Evolutionary conservation across 495 filamentous ascomycete genomes (phyloP).

Genomic region (Tricharina praecox): DNA sequence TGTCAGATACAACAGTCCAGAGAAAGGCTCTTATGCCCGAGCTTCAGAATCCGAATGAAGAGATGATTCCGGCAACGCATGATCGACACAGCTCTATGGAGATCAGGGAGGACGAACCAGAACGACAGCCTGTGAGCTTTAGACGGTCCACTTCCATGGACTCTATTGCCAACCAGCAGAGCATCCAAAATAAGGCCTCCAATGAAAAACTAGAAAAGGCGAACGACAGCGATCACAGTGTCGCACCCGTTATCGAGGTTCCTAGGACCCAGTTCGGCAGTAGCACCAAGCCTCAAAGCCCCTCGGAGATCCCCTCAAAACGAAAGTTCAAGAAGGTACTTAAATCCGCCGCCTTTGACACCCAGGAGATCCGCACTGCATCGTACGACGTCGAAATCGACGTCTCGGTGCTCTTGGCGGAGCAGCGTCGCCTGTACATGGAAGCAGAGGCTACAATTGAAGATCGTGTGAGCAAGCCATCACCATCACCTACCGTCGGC

Average conservation of each 20-base stretch:
- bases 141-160: background rate
- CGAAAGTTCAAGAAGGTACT: background rate
- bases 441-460: background rate
- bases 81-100: conserved; percentile 4
- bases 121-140: background rate
- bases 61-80: conserved; percentile 2
- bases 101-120: background rate
- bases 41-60: too few species aligned
- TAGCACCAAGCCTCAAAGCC: too few species aligned
- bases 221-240: too few species aligned
- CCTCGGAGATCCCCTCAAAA: background rate
- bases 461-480: background rate
- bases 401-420: background rate
- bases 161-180: background rate
- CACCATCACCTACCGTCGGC: background rate
- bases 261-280: background rate
- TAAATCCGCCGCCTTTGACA: background rate
- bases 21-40: too few species aligned
- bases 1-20: background rate
- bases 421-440: background rate
- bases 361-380: background rate
- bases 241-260: too few species aligned
- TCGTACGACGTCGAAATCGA: background rate
- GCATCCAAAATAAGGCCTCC: background rate
- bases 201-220: too few species aligned